These are phyloP conservation scores for Xylariaceae sp. DNA, from an alignment of 2,329 filamentous ascomycete genomes.

Conservation along the genomic window DNA sequence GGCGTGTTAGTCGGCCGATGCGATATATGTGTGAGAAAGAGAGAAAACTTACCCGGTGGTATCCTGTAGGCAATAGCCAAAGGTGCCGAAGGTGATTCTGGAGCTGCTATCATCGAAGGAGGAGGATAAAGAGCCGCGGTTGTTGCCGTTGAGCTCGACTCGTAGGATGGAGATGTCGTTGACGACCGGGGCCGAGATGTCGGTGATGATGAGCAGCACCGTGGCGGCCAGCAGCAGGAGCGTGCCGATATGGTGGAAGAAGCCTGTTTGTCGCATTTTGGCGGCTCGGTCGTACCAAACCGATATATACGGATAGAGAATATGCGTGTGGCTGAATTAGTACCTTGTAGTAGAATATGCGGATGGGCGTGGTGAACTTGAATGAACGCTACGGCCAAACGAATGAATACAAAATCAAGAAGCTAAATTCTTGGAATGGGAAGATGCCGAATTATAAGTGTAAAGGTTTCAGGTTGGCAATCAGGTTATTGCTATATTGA, in stretches of 20 bases:
- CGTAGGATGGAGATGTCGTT: conserved; percentile 45
- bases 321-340: too few relatives aligned
- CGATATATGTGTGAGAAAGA: not conserved
- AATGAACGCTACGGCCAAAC: not conserved
- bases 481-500: conserved; percentile 11
- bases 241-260: conserved; percentile 47
- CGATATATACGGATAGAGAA: too few relatives aligned
- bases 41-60: conserved; percentile 20
- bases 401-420: conserved; percentile 1
- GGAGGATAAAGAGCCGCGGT: not conserved
- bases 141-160: conserved; percentile 40
- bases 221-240: conserved; percentile 48
- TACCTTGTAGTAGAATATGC: not conserved
- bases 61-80: conserved; percentile 45
- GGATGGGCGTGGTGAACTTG: not conserved
- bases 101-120: conserved; percentile 19
- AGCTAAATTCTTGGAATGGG: not conserved
- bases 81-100: conserved; percentile 46
- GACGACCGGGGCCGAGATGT: conserved; percentile 51
- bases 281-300: too few relatives aligned
- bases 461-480: conserved; percentile 7
- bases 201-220: conserved; percentile 50
- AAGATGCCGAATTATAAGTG: conserved; percentile 14
- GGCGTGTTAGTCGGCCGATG: conserved; percentile 9
- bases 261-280: conserved; percentile 37